phyloP scores from a whole-genome alignment of 306 rosid species.

The Ormosia semicastrata region DNA sequence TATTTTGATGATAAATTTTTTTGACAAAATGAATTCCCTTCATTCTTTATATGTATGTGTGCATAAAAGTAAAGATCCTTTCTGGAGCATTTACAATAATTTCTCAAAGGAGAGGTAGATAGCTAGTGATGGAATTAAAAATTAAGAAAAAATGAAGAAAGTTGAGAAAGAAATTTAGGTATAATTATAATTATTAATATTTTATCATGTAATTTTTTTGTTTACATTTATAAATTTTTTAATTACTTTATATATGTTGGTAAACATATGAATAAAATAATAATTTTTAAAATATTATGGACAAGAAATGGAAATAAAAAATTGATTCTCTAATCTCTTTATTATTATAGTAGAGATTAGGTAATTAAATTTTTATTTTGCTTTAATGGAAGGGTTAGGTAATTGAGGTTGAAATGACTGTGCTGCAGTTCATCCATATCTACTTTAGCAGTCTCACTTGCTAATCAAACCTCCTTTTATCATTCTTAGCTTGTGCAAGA shows the following conservation, averaged over 20 bases:
- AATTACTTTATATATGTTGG: background rate
- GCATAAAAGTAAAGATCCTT: background rate
- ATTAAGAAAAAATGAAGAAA: background rate
- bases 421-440: background rate
- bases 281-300: background rate
- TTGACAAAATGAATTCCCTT: background rate
- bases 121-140: background rate
- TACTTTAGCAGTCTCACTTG: background rate
- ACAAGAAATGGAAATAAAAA: background rate
- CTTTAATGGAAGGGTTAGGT: constrained; percentile 27
- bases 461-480: background rate
- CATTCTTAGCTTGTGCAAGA: background rate
- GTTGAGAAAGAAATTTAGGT: background rate
- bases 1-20: background rate
- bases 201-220: background rate
- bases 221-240: background rate
- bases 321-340: background rate
- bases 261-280: background rate
- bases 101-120: no score
- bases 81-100: no score
- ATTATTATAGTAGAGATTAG: background rate
- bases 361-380: background rate
- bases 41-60: background rate
- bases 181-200: background rate
- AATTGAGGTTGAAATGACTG: constrained; percentile 19